Base-by-base conservation (phyloP, 352 stramenopile species). In the Elongisporangium undulatum region DNA sequence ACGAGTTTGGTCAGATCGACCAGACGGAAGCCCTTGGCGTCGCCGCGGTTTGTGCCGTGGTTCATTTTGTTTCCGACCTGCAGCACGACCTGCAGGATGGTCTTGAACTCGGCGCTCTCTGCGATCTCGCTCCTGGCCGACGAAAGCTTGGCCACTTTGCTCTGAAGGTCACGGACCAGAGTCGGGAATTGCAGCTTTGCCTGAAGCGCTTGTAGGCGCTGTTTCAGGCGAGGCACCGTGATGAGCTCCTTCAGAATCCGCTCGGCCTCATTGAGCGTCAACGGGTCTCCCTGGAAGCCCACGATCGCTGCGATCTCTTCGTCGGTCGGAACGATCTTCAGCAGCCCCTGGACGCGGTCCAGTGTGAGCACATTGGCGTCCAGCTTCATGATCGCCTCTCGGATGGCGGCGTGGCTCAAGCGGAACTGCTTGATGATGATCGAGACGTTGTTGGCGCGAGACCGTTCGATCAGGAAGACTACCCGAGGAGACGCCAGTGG, bases 391-490 rank as follows among this genome's bases (percentile, higher is more conserved):
- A 95, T 85, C 4, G 87, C 87, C 53, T 91, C 75, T 1, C 88
- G 80, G 49, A 96, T 65, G 17, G 88, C 77, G 0, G 78, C 71
- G 51, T 92, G 84, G 74, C 79, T 97, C 76, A 99, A 97, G 51
- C 95, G 89, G 49, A 99, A 91, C 64, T 97, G 89, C 65, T 97
- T 97, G 49, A 99, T 82, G 65, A 98, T 97, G 65, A 99, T 99
- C 17, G 94, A 97, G n/a, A 98, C 96, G 58, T 94, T 94, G 66
- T 92, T 92, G 6, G 83, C 80, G 4, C 83, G 67, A 2, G 66
- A 75, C 20, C 83, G 73, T 26, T 92, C 83, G 55, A 92, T 92
- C 41, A 92, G 59, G 57, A 90, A 92, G 4, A 92, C 79, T 13
- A 92, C 58, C 7, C 75, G 73, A 9, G 83, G 83, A 1, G 83